Evolutionary conservation across 2,329 filamentous ascomycete species (phyloP), one percentile per base, ranked within the genome.

Genomic region (Calonectria montana): DNA sequence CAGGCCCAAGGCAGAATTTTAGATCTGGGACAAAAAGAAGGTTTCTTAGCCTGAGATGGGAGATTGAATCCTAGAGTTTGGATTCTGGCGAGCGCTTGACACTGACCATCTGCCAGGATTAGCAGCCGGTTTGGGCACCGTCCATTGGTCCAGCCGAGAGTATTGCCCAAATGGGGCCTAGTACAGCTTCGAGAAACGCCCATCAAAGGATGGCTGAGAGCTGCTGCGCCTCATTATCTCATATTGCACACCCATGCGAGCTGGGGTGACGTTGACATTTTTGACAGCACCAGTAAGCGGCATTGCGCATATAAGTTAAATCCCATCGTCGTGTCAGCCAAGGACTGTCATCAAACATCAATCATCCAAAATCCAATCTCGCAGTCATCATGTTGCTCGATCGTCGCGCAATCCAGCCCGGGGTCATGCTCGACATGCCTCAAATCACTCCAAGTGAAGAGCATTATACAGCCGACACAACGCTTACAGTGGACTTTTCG

Each of bases 401-500:
- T 15, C 48, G 48, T 15, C 48, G 48, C 48, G 18, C 48, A n/a
- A 53, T 53, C 48, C 48, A 53, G 9, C 48, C 48, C 13, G 48
- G 48, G 48, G 48, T 31, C 48, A 53, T 53, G 48, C 48, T 53
- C 3, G 48, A 53, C 48, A 53, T 53, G 48, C 48, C 48, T 9
- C 48, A 53, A 15, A 2, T 53, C 27, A 21, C 48, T 6, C 48
- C 48, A 31, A 35, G 48, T 16, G 48, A 53, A 9, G 48, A 53
- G 48, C 16, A 53, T 29, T 53, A 53, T n/a, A 53, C 48, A 16
- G 21, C 31, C 4, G 45, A 50, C 45, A 21, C 47, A 5, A 61
- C 41, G 3, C 48, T 76, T 12, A 53, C 67, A 29, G 64, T 78
- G 10, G 67, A 78, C 66, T 77, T 70, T 41, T 70, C 72, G 4